Base-by-base conservation (phyloP, 768 basidiomycete genomes). In the Lepiota venenata region DNA sequence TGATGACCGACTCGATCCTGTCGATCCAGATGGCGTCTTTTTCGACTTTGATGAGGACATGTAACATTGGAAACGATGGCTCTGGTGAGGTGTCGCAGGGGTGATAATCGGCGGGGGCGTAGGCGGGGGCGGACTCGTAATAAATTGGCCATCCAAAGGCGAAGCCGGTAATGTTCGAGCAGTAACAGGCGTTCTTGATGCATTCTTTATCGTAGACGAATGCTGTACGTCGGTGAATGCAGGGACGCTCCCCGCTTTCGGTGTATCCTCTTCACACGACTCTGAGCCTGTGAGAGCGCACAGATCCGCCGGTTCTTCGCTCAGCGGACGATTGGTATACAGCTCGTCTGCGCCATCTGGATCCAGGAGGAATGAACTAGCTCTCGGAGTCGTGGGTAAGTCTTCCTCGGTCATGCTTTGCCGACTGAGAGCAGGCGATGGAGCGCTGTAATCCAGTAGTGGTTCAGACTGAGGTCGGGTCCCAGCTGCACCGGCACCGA, bases 401-500 rank as follows among this genome's bases (percentile, higher is more conserved):
- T 44, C 43, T 4, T 25, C 25, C 43, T 14, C 15, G 1, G 15
- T 46, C 32, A 10, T 29, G 25, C 44, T 29, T 27, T 29, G 25
- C 8, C 44, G 25, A 3, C 22, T 11, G n/a, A 16, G 11, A 18
- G 29, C 18, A 35, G 50, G 18, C 11, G 41, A 32, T 1, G 46
- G 12, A 40, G 22, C 1, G 46, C 10, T 21, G 15, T 35, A 21
- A 15, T 27, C 37, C 25, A 47, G 27, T 12, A 39, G 11, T 22
- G 42, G 38, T 9, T 53, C 50, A 18, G 56, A 47, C 9, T 22
- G 38, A 9, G 57, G 56, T 38, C 58, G 56, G 6, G 66, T 63
- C 5, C 65, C 65, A 27, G 69, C 58, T 6, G 36, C 42, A 20
- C 46, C 46, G 29, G 65, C 62, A 22, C 64, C 68, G 29, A 72